Evolutionary conservation across 169 alveolate species (phyloP), one percentile per base, ranked within the genome.

Genomic region (Plasmodium inui): DNA sequence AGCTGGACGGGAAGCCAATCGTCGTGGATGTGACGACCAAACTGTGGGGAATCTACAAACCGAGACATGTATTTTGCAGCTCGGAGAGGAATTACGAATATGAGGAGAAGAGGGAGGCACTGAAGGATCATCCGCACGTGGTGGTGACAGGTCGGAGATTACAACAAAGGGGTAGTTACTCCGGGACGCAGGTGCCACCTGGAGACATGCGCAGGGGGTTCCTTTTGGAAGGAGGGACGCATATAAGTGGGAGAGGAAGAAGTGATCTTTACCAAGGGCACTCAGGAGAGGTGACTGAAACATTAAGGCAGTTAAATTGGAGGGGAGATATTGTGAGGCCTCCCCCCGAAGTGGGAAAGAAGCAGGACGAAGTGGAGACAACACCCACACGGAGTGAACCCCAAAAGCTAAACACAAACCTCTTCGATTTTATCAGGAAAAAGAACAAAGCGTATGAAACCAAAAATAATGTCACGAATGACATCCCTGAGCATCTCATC

Each of bases 41-140:
- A 37, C 72, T 88, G 67, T 88, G 94, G 94, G 94, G 94, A 1
- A 61, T 88, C 30, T 88, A 88, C 41, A 88, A 88, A n/a, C 94
- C 94, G 6, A 88, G 32, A 67, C 44, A 88, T 79, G 88, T 88
- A 3, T 88, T 88, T 88, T 88, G 94, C 46, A 88, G 74, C 82
- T 78, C 89, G 3, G 94, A 88, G 17, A 44, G 72, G 17, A 44
- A 88, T 88, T 88, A 88, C 50, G 44, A n/a, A n/a, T 88, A 88
- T 78, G 94, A 88, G 28, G 94, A 88, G 50, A 72, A 55, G 46
- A 46, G 26, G 14, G n/a, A 32, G 37, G 17, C 28, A 12, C 30
- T 39, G 6, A 26, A 37, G n/a, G 32, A 39, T 34, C 7, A 19
- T 19, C 10, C 61, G 9, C 19, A 82, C 12, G 32, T 3, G 39